Conservation (phyloP, 176 grass and related monocot species). For the Juncus inflexus region DNA sequence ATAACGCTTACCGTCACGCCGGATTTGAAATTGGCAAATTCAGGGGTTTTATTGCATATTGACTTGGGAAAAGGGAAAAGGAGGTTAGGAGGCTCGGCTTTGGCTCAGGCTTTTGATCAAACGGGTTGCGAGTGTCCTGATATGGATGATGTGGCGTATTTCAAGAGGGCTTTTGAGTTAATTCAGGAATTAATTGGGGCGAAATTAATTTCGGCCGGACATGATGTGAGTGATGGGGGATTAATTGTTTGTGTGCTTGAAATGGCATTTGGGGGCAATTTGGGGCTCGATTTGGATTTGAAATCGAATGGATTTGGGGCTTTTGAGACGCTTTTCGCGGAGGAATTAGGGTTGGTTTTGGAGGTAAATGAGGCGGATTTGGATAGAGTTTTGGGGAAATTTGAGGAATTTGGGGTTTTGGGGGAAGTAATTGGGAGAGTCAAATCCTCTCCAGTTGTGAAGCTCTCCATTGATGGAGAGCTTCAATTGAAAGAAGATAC, state of each 20-base stretch:
- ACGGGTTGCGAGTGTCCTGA: constrained; percentile 83
- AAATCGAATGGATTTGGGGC: constrained; percentile 39
- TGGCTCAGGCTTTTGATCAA: constrained; percentile 87
- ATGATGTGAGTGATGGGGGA: constrained; percentile 91
- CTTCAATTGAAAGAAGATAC: constrained; percentile 63
- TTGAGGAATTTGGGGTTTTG: constrained; percentile 54
- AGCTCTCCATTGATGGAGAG: constrained; percentile 50
- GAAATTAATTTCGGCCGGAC: constrained; percentile 63
- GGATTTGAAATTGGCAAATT: constrained; percentile 69
- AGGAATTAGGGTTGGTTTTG: constrained; percentile 79
- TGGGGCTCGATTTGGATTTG: constrained; percentile 63
- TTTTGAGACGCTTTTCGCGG: constrained; percentile 66
- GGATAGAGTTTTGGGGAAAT: constrained; percentile 45
- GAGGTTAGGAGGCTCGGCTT: constrained; percentile 68
- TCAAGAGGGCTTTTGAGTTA: constrained; percentile 60
- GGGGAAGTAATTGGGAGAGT: constrained; percentile 66
- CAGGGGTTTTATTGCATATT: constrained; percentile 79
- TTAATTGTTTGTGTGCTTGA: constrained; percentile 72
- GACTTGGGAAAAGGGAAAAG: constrained; percentile 67
- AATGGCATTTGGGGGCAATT: constrained; percentile 95
- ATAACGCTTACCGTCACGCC: constrained; percentile 88
- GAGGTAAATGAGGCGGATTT: constrained; percentile 49
- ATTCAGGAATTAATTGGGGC: constrained; percentile 68
- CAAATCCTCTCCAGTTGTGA: constrained; percentile 45
- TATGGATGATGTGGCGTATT: constrained; percentile 67